Conservation (phyloP, 768 basidiomycete species). For the Amanita fuliginea region DNA sequence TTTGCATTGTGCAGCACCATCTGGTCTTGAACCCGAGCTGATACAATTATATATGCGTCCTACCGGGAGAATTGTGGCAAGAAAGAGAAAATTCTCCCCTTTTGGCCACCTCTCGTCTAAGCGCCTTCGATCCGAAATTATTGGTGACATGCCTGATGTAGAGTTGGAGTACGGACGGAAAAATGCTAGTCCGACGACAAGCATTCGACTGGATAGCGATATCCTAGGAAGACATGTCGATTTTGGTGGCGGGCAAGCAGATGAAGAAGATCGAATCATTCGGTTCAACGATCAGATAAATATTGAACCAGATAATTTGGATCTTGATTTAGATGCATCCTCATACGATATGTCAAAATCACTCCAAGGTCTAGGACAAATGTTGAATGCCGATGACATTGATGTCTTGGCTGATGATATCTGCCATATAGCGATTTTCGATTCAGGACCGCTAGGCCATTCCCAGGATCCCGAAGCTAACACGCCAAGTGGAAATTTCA, state of each 20-base stretch:
- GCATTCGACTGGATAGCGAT: not conserved
- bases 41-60: slow-evolving; percentile 80
- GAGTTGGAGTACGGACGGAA: slow-evolving; percentile 44
- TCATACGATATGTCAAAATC: not conserved
- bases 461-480: slow-evolving; percentile 30
- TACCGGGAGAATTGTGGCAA: slow-evolving; percentile 15
- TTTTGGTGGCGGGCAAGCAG: slow-evolving; percentile 15
- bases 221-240: slow-evolving; percentile 8
- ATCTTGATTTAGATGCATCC: not conserved
- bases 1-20: slow-evolving; percentile 78
- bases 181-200: not conserved
- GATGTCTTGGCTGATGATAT: not conserved
- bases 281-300: not conserved
- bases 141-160: slow-evolving; percentile 51
- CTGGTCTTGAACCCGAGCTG: slow-evolving; percentile 74
- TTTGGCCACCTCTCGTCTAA: slow-evolving; percentile 53
- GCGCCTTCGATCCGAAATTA: slow-evolving; percentile 40
- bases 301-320: not conserved
- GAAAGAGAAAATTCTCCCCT: slow-evolving; percentile 50
- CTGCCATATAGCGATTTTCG: slow-evolving; percentile 67
- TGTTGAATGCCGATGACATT: not conserved
- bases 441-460: slow-evolving; percentile 45
- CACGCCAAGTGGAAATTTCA: slow-evolving; percentile 64
- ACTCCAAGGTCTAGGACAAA: not conserved
- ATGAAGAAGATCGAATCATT: slow-evolving; percentile 51